Evolutionary conservation across 164 flowering plant genomes (phyloP).

Genomic region (Annona cherimola): DNA sequence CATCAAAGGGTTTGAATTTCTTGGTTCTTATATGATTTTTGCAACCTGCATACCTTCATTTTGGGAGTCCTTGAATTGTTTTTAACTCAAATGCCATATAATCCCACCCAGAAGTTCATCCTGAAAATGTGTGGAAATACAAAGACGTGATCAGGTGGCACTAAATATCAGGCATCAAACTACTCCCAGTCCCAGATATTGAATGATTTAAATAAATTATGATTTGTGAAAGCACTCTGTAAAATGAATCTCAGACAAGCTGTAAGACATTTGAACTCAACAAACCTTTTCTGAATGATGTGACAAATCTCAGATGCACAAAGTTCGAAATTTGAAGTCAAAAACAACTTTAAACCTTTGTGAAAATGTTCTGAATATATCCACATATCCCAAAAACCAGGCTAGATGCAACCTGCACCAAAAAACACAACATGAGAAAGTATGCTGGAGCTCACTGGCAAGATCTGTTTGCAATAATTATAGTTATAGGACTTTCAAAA

Average conservation of each 20-base stretch:
- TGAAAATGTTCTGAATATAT: background rate
- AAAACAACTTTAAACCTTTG: background rate
- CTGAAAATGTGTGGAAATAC: background rate
- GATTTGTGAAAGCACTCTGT: background rate
- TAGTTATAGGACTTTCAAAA: background rate
- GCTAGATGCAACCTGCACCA: slow-evolving; percentile 7
- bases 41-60: background rate
- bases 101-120: background rate
- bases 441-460: too few relatives aligned
- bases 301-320: background rate
- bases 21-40: background rate
- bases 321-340: background rate
- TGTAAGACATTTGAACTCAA: too few relatives aligned
- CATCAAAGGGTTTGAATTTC: background rate
- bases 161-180: background rate
- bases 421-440: background rate
- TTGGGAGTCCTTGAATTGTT: too few relatives aligned
- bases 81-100: background rate
- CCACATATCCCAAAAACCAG: background rate
- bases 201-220: background rate
- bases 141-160: background rate
- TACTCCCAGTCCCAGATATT: slow-evolving; percentile 4
- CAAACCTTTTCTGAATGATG: too few relatives aligned
- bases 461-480: background rate
- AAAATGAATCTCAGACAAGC: background rate